A percentile compares a stretch with the other conserved stretches of the same genome.
Evolutionary conservation across 1,139 yeast genomes (phyloP).

Genomic region (Tardiomyces depauwii): DNA sequence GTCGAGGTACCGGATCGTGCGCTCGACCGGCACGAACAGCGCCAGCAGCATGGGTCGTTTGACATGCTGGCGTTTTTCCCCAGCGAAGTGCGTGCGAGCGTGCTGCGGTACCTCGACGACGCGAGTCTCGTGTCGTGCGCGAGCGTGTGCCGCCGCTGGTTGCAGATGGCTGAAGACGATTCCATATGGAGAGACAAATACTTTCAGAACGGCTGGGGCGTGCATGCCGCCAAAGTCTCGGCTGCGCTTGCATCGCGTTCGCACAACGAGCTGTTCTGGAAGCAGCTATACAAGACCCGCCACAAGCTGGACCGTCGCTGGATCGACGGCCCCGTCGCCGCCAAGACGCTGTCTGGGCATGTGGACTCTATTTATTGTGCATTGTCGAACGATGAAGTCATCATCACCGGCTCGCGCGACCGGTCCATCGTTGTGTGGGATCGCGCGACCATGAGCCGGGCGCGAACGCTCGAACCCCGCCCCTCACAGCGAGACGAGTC

Average conservation of each 20-base stretch:
- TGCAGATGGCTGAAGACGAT: conserved; percentile 11
- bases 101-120: conserved; percentile 15
- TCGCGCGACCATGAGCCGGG: conserved; percentile 8
- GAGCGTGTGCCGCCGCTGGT: conserved; percentile 18
- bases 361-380: conserved; percentile 28
- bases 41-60: not conserved
- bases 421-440: conserved; percentile 26
- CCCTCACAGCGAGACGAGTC: not conserved
- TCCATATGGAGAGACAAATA: conserved; percentile 19
- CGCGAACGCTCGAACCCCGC: not conserved
- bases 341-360: conserved; percentile 23
- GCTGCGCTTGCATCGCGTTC: not conserved
- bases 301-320: conserved; percentile 20
- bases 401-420: conserved; percentile 29
- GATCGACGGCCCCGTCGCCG: conserved; percentile 15
- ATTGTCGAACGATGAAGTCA: conserved; percentile 20
- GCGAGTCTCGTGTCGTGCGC: conserved; percentile 12
- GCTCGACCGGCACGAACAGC: not conserved
- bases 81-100: conserved; percentile 15
- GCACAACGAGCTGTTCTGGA: conserved; percentile 13
- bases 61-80: conserved; percentile 19
- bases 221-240: not conserved
- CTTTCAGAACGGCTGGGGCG: not conserved
- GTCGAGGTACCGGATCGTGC: not conserved
- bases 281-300: conserved; percentile 18